These are phyloP conservation scores for Collybia nuda DNA, from an alignment of 768 basidiomycete species.

Conservation along the genomic window DNA sequence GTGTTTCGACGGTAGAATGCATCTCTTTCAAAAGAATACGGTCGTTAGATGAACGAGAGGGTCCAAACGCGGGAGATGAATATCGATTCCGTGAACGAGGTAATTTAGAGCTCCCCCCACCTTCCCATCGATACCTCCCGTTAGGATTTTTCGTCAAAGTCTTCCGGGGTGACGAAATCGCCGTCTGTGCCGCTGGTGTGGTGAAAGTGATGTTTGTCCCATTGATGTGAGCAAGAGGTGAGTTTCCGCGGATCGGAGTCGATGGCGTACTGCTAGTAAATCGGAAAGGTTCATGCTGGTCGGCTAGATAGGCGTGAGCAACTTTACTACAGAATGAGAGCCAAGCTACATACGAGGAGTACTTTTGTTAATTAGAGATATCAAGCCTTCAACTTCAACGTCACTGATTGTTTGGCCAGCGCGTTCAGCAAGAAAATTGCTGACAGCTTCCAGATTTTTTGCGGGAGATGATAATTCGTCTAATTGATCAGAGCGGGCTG, in stretches of 20 bases:
- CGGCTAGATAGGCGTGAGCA: slow-evolving; percentile 15
- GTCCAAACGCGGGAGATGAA: slow-evolving; percentile 71
- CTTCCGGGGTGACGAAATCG: slow-evolving; percentile 43
- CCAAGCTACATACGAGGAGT: slow-evolving; percentile 37
- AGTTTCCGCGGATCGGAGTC: slow-evolving; percentile 38
- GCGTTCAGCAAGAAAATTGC: slow-evolving; percentile 46
- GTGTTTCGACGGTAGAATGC: slow-evolving; percentile 30
- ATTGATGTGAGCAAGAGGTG: slow-evolving; percentile 22
- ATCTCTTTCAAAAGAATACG: slow-evolving; percentile 36
- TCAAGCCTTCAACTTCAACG: slow-evolving; percentile 54
- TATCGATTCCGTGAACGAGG: slow-evolving; percentile 58
- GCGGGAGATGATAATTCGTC: slow-evolving; percentile 31
- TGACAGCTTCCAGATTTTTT: slow-evolving; percentile 48
- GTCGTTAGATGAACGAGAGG: slow-evolving; percentile 43
- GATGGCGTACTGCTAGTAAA: slow-evolving; percentile 48
- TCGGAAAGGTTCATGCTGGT: slow-evolving; percentile 57
- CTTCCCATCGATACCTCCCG: slow-evolving; percentile 70
- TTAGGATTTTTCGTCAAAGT: slow-evolving; percentile 72
- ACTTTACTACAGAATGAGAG: not conserved
- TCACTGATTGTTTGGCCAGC: slow-evolving; percentile 47
- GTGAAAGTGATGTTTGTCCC: slow-evolving; percentile 18
- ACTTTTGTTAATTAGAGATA: slow-evolving; percentile 53
- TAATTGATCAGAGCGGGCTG: slow-evolving; percentile 2
- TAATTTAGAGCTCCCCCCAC: slow-evolving; percentile 69
- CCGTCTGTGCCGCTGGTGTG: slow-evolving; percentile 9